phyloP scores from a whole-genome alignment of 73 alveolate genomes.

The Paramecium octaurelia region DNA sequence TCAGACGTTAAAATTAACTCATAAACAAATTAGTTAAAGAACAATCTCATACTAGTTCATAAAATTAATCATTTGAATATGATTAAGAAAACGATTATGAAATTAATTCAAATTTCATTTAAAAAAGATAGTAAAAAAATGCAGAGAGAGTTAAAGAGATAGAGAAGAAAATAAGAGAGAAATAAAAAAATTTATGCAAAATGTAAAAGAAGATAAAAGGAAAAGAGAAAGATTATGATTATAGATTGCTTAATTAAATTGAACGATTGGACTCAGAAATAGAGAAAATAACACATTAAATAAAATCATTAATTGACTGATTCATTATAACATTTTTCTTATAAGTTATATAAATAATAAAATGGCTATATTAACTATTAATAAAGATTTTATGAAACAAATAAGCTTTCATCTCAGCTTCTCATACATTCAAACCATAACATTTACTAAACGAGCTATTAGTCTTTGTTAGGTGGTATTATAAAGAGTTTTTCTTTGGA shows the following conservation, averaged over 20 bases:
- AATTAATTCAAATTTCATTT: neutral
- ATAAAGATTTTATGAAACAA: no score
- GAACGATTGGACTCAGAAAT: constrained; percentile 35
- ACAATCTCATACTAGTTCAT: neutral
- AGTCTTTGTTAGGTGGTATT: no score
- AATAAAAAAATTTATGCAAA: neutral
- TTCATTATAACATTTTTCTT: neutral
- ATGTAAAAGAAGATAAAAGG: constrained; percentile 21
- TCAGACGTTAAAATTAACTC: constrained; percentile 20
- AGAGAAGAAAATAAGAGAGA: neutral
- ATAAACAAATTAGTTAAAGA: constrained; percentile 27
- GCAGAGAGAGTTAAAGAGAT: constrained; percentile 31
- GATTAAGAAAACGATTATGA: constrained; percentile 31
- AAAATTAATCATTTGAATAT: neutral
- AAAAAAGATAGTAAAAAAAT: neutral
- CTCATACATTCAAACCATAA: no score
- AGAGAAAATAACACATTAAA: constrained; percentile 42
- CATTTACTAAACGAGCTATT: no score
- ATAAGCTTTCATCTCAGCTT: no score
- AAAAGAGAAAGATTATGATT: neutral
- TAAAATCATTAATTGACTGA: constrained; percentile 27
- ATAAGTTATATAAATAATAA: neutral
- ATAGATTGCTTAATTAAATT: neutral
- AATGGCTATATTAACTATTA: no score
- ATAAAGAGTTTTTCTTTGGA: no score